Evolutionary conservation across 148 eudicot genomes (phyloP).

Genomic region (Nyssa sinensis): DNA sequence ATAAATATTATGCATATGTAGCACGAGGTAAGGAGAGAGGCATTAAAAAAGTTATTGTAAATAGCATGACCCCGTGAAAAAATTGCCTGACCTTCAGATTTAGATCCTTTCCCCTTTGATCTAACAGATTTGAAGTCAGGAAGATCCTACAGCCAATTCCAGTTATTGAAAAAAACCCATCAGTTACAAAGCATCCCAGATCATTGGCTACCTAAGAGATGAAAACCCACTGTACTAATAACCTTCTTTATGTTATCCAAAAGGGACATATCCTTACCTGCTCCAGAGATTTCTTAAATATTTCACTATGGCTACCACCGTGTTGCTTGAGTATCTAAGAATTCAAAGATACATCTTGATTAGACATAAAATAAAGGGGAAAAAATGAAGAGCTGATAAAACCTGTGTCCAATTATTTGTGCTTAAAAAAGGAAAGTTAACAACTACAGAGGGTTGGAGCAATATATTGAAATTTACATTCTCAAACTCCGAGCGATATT

Average conservation of each 20-base stretch:
- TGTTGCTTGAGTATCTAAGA: constrained; percentile 48
- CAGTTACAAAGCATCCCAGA: neutral
- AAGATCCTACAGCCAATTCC: constrained; percentile 31
- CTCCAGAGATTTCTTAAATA: constrained; percentile 45
- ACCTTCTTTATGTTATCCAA: neutral
- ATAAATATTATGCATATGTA: too few species aligned
- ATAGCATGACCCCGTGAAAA: neutral
- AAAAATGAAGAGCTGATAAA: neutral
- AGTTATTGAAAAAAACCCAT: constrained; percentile 3
- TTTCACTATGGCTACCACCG: constrained; percentile 36
- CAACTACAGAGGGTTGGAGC: neutral
- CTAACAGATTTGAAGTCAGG: constrained; percentile 12
- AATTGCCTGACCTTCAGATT: constrained; percentile 34
- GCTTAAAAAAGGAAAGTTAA: neutral
- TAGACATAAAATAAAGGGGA: neutral
- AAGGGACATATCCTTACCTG: constrained; percentile 30
- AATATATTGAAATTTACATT: constrained; percentile 32
- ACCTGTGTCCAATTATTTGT: neutral
- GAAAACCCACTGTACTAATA: neutral
- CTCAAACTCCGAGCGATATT: constrained; percentile 38
- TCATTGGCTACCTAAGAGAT: neutral
- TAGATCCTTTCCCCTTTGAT: constrained; percentile 18
- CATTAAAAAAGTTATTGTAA: neutral
- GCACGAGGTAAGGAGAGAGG: too few species aligned
- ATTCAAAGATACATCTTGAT: constrained; percentile 4